These are phyloP conservation scores for Cymbidium sinense DNA, from an alignment of 106 monocot genomes.

Conservation along the genomic window DNA sequence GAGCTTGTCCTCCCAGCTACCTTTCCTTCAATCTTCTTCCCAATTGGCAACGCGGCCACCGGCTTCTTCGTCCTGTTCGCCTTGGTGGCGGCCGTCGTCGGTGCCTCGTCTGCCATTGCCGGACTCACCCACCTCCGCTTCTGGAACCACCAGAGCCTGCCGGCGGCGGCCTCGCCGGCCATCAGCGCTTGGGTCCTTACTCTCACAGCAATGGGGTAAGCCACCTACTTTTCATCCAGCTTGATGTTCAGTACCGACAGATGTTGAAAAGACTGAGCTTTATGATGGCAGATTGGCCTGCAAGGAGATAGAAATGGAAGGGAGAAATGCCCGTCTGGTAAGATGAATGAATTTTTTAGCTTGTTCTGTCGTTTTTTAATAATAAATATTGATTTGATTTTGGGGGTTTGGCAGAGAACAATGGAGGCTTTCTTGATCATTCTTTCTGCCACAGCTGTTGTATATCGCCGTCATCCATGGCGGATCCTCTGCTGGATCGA, in stretches of 20 bases:
- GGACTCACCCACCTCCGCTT: slow-evolving; percentile 33
- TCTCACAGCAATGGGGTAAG: slow-evolving; percentile 57
- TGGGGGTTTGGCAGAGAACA: slow-evolving; percentile 31
- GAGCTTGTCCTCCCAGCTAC: slow-evolving; percentile 34
- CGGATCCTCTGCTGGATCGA: not conserved
- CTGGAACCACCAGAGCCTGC: slow-evolving; percentile 33
- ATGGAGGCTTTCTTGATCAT: slow-evolving; percentile 71
- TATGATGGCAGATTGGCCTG: slow-evolving; percentile 43
- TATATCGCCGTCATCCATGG: slow-evolving; percentile 51
- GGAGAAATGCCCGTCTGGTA: slow-evolving; percentile 49
- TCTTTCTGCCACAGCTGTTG: slow-evolving; percentile 50
- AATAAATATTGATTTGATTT: not conserved
- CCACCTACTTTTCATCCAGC: not conserved
- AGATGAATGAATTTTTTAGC: not conserved
- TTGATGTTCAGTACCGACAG: too few relatives aligned
- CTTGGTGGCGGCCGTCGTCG: slow-evolving; percentile 42
- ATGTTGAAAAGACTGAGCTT: not conserved
- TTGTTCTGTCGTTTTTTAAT: not conserved
- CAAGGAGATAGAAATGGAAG: slow-evolving; percentile 48
- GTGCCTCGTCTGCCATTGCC: slow-evolving; percentile 47
- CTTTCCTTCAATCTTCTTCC: slow-evolving; percentile 51
- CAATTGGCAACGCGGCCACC: slow-evolving; percentile 54
- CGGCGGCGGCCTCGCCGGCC: slow-evolving; percentile 36
- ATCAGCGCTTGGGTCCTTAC: slow-evolving; percentile 46
- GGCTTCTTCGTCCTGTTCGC: slow-evolving; percentile 52